phyloP scores from a whole-genome alignment of 2,329 filamentous ascomycete species.

The Pseudogymnoascus sp. region DNA sequence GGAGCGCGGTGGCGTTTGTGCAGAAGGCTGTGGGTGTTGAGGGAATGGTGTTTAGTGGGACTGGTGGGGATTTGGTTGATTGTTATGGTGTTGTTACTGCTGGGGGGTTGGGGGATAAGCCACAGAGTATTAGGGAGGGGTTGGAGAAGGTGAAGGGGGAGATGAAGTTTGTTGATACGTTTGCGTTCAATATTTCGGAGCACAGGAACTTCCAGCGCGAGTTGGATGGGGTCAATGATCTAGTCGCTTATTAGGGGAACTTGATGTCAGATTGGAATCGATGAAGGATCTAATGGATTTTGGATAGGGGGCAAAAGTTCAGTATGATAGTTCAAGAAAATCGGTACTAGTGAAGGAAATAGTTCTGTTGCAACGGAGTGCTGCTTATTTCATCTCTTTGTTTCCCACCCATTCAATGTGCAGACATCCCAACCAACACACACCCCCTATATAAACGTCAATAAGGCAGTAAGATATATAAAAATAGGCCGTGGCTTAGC shows the following conservation, averaged over 20 bases:
- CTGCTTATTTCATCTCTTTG: not conserved
- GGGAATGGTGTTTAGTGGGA: slow-evolving; percentile 35
- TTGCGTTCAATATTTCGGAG: slow-evolving; percentile 59
- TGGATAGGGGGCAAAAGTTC: not conserved
- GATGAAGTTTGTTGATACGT: slow-evolving; percentile 61
- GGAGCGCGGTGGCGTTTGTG: slow-evolving; percentile 61
- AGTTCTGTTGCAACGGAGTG: not conserved
- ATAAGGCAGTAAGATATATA: not conserved
- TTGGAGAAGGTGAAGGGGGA: slow-evolving; percentile 46
- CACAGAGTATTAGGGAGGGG: slow-evolving; percentile 52
- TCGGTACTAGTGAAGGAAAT: not conserved
- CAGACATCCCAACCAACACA: not conserved
- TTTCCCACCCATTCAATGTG: not conserved
- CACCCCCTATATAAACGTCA: not conserved
- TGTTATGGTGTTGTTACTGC: slow-evolving; percentile 73
- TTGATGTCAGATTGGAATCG: not conserved
- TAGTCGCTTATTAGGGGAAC: slow-evolving; percentile 56
- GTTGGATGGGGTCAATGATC: slow-evolving; percentile 55
- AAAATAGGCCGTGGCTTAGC: not conserved
- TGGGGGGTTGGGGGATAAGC: slow-evolving; percentile 33
- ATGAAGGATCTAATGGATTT: not conserved
- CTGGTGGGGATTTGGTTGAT: slow-evolving; percentile 42
- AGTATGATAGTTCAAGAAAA: not conserved
- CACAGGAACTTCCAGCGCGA: slow-evolving; percentile 71
- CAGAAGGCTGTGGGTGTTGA: slow-evolving; percentile 36